phyloP scores from a whole-genome alignment of 441 rosid genomes.

The Macaranga tanarius region DNA sequence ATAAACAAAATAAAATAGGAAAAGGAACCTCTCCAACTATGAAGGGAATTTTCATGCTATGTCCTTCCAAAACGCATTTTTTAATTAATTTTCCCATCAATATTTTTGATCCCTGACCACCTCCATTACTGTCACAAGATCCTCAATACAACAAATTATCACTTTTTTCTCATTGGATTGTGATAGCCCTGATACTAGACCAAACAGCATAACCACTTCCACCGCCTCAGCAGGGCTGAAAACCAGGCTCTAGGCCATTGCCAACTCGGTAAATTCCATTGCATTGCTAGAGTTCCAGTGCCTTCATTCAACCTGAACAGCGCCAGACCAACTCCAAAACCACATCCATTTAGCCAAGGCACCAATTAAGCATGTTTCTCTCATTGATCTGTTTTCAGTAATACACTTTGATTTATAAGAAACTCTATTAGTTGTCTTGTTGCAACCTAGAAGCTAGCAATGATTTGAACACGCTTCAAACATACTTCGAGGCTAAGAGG shows the following conservation, averaged over 20 bases:
- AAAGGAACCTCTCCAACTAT: not conserved
- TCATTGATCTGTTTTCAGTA: not conserved
- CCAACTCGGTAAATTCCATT: too few species aligned
- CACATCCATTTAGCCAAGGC: not conserved
- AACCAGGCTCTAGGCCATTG: too few species aligned
- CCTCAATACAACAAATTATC: not conserved
- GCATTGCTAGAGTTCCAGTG: too few species aligned
- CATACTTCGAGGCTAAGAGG: not conserved
- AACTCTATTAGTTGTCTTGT: not conserved
- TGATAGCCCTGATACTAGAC: not conserved
- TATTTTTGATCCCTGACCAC: not conserved
- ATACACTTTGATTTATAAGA: not conserved
- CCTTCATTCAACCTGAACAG: not conserved
- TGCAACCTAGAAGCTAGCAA: not conserved
- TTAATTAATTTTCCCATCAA: not conserved
- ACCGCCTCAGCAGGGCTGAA: too few species aligned
- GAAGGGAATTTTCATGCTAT: not conserved
- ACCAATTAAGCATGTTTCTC: not conserved
- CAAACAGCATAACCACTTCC: not conserved
- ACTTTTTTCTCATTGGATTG: not conserved
- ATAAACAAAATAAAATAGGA: not conserved
- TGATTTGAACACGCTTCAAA: not conserved
- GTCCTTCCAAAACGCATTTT: not conserved
- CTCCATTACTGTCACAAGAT: not conserved
- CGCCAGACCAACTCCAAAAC: not conserved